Evolutionary conservation across 768 basidiomycete genomes (phyloP), one percentile per base, ranked within the genome.

Genomic region (Galerina sulciceps): DNA sequence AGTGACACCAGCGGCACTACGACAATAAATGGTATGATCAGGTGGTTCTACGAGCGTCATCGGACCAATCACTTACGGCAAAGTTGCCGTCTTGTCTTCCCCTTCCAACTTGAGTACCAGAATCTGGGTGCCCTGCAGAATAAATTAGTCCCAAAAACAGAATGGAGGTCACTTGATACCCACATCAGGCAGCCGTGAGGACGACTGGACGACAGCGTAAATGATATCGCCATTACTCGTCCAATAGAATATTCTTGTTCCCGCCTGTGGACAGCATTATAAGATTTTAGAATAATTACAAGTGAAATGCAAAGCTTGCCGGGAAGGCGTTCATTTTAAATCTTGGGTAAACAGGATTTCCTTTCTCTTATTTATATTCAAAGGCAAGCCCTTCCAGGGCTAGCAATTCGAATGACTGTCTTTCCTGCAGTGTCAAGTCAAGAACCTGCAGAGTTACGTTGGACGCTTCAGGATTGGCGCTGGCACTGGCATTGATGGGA

Each of bases 241-340:
- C 82, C 87, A 89, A 76, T 82, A 91, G 66, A 84, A 85, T 49
- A 92, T 86, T 46, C 83, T 79, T 61, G 87, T 85, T 67, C 88
- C 88, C 54, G 79, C 76, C 90, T 92, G 55, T 18, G 26, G 26
- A 26, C 26, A 26, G 26, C 26, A 26, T 26, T 26, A 26, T 26
- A 26, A 26, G 26, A 26, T 26, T 26, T 26, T 26, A 26, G 26
- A 26, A 26, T 6, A 6, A 26, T 26, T 26, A 26, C 26, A 26
- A 26, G 6, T 26, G 26, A 26, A 3, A 3, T 26, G 26, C 6
- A 26, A 26, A 26, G 26, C 26, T 6, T 6, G 6, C 26, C 26
- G 6, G 6, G 26, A 26, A 26, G 26, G 26, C 26, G 26, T 26
- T 26, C 26, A 26, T 26, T 26, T 26, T 26, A 26, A 6, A 6